A percentile compares a stretch with the other conserved stretches of the same genome.
Evolutionary conservation across 2,329 filamentous ascomycete species (phyloP).

Genomic region (Hymenoscyphus occultus): DNA sequence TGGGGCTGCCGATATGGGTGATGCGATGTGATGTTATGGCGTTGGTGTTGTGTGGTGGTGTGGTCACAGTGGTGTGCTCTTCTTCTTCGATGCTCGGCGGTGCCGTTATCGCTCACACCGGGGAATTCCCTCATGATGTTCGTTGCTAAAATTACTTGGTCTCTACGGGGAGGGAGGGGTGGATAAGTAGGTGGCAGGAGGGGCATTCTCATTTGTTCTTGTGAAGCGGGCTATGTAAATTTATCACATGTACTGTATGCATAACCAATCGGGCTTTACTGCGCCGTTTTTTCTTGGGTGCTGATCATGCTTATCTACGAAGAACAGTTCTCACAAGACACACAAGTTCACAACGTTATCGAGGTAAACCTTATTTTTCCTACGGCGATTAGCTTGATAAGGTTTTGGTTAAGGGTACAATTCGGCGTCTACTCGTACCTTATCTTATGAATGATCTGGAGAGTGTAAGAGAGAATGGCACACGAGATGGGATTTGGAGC

Average conservation of each 20-base stretch:
- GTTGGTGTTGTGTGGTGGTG: background rate
- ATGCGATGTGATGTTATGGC: background rate
- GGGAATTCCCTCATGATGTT: background rate
- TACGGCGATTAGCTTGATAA: background rate
- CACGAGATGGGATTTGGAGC: conserved; percentile 31
- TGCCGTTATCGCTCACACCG: background rate
- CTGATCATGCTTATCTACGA: background rate
- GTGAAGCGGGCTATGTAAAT: too few species aligned
- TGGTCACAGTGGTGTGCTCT: background rate
- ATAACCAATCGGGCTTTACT: too few species aligned
- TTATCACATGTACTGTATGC: too few species aligned
- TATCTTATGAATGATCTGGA: too few species aligned
- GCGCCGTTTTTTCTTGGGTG: too few species aligned
- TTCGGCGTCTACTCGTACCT: background rate
- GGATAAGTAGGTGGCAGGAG: background rate
- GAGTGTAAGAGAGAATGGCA: background rate
- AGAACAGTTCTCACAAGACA: background rate
- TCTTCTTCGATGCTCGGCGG: background rate
- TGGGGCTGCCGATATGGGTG: too few species aligned
- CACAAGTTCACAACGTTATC: background rate
- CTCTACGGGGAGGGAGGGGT: background rate
- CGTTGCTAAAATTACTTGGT: background rate
- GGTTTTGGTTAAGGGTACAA: background rate
- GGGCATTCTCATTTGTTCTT: background rate
- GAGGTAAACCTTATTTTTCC: background rate